Evolutionary conservation across 768 basidiomycete genomes (phyloP), one percentile per base, ranked within the genome.

Genomic region (Hericium coralloides): DNA sequence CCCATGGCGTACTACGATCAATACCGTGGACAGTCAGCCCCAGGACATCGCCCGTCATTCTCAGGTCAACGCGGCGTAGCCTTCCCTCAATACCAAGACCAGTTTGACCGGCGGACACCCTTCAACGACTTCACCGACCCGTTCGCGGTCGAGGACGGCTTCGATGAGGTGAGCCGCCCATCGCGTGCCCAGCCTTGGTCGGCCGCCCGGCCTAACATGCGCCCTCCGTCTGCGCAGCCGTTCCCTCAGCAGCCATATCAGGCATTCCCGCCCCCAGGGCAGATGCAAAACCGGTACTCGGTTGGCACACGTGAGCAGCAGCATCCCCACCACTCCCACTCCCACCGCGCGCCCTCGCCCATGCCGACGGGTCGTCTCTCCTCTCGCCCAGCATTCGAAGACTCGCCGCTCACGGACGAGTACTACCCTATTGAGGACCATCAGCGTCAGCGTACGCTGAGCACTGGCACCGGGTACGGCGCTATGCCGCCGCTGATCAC

Each of bases 131-230:
- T 43, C 50, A 59, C 26, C 36, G 36, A 52, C 45, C 49, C 60
- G 12, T 52, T 52, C 37, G 18, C 50, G 17, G 52, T 56, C 37
- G 55, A 39, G 37, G 38, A 2, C 41, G 25, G 49, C 47, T 53
- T 17, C 31, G 37, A 48, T 52, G 60, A 61, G 60, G 60, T 61
- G 59, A 61, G 60, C 60, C 59, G 58, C 26, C 55, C 55, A 37
- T 22, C 50, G 36, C 2, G 15, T 12, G 17, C 48, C 37, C 49
- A 53, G 45, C 59, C 59, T 14, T 56, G 55, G 25, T 15, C 37
- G 15, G 56, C 53, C 39, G 38, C 37, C 1, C 2, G 18, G 15
- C 49, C 49, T 59, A 49, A 61, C 52, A 4, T 23, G 23, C 49
- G 10, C 49, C 41, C 22, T 3, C 39, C 15, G 20, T 1, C 25